A percentile compares a stretch with the other conserved stretches of the same genome.
Evolutionary conservation across 495 filamentous ascomycete genomes (phyloP).

Genomic region (Margaritispora aquatica): DNA sequence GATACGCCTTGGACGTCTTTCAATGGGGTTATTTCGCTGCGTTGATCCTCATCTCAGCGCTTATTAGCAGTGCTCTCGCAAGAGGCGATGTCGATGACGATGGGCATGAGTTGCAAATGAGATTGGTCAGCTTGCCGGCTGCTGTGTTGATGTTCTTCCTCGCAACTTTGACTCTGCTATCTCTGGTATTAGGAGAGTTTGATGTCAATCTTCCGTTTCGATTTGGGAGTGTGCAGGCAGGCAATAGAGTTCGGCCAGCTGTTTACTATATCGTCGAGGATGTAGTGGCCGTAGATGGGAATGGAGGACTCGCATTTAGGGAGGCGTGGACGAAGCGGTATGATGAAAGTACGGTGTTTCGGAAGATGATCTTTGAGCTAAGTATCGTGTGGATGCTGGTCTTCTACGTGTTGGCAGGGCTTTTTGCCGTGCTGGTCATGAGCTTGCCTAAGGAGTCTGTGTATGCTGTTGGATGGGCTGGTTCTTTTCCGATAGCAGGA

Average conservation of each 20-base stretch:
- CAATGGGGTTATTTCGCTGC: slow-evolving; percentile 19
- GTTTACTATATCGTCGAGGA: slow-evolving; percentile 20
- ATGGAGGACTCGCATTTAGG: slow-evolving; percentile 11
- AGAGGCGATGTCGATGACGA: slow-evolving; percentile 15
- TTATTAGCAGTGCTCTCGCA: slow-evolving; percentile 13
- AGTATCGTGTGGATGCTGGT: slow-evolving; percentile 16
- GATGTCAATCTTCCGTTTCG: slow-evolving; percentile 14
- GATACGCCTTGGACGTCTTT: slow-evolving; percentile 15
- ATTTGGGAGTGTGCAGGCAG: slow-evolving; percentile 13
- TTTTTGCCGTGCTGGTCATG: slow-evolving; percentile 7
- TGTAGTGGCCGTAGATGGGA: slow-evolving; percentile 14
- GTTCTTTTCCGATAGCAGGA: slow-evolving; percentile 14
- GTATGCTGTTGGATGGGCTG: slow-evolving; percentile 21
- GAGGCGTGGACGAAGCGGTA: slow-evolving; percentile 12
- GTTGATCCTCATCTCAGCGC: slow-evolving; percentile 14
- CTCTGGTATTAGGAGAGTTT: slow-evolving; percentile 4
- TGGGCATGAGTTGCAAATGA: slow-evolving; percentile 11
- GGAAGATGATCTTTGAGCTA: slow-evolving; percentile 14
- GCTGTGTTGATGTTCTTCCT: slow-evolving; percentile 18
- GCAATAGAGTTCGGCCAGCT: slow-evolving; percentile 12
- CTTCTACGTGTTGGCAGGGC: slow-evolving; percentile 8
- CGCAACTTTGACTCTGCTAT: slow-evolving; percentile 14
- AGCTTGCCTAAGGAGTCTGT: slow-evolving; percentile 12
- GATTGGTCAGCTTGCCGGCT: slow-evolving; percentile 10
- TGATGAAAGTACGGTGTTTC: slow-evolving; percentile 15